Conservation (phyloP, 2,329 filamentous ascomycete genomes). For the Orbilia quercus region DNA sequence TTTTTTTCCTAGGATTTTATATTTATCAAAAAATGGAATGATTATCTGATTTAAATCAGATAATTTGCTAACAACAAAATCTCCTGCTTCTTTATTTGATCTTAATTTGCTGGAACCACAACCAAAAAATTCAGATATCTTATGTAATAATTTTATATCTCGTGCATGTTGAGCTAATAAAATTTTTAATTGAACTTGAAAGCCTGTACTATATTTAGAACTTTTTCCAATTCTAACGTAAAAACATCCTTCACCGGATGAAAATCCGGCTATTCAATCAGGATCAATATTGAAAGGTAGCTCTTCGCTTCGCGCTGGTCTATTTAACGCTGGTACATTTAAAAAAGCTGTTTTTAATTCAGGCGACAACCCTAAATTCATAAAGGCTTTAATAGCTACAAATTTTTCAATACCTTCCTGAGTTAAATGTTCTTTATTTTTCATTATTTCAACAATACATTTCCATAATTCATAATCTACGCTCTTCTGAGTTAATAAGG, state of each 20-base stretch:
- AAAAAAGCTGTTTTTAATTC: slow-evolving; percentile 56
- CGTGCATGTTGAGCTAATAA: background rate
- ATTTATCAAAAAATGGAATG: slow-evolving; percentile 13
- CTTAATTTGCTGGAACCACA: slow-evolving; percentile 13
- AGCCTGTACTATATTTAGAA: slow-evolving; percentile 14
- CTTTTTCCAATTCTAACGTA: slow-evolving; percentile 43
- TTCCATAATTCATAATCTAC: slow-evolving; percentile 27
- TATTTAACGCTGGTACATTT: slow-evolving; percentile 27
- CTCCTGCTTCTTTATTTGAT: background rate
- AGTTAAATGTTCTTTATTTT: slow-evolving; percentile 25
- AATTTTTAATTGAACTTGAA: background rate
- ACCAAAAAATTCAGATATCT: slow-evolving; percentile 5
- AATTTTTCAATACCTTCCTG: slow-evolving; percentile 54
- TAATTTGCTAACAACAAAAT: slow-evolving; percentile 1
- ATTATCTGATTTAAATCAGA: slow-evolving; percentile 5
- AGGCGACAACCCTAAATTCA: slow-evolving; percentile 57
- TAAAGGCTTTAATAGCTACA: slow-evolving; percentile 55
- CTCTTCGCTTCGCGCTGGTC: too few relatives aligned
- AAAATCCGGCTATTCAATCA: slow-evolving; percentile 18
- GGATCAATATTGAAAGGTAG: slow-evolving; percentile 31
- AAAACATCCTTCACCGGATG: slow-evolving; percentile 13
- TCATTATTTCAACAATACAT: slow-evolving; percentile 7
- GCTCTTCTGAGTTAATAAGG: slow-evolving; percentile 24
- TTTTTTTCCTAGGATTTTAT: slow-evolving; percentile 13
- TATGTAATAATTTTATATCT: slow-evolving; percentile 14